Evolutionary conservation across 208 protist species (phyloP).

Genomic region (Leishmania major): DNA sequence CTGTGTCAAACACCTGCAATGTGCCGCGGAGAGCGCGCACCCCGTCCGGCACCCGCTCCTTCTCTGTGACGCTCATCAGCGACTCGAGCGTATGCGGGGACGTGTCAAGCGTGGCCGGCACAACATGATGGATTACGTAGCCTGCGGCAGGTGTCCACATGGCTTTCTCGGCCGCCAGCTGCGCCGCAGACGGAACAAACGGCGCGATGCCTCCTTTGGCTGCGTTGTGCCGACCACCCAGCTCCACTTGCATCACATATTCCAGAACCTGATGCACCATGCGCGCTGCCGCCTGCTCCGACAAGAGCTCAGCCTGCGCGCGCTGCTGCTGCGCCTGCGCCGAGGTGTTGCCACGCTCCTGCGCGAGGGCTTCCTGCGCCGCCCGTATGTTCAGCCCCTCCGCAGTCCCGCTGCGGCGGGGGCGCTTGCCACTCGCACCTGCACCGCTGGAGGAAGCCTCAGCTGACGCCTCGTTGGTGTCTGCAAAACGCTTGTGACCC

Average conservation of each 20-base stretch:
- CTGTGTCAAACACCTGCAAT: slow-evolving; percentile 47
- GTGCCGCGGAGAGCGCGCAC: slow-evolving; percentile 46
- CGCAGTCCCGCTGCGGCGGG: slow-evolving; percentile 20
- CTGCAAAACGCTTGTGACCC: slow-evolving; percentile 28
- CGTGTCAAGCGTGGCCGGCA: slow-evolving; percentile 19
- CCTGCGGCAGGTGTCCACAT: slow-evolving; percentile 32
- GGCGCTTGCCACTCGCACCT: slow-evolving; percentile 1
- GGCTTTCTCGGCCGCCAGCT: slow-evolving; percentile 46
- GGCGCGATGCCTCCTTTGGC: slow-evolving; percentile 32
- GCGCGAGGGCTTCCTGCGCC: slow-evolving; percentile 29
- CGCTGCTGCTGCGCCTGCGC: slow-evolving; percentile 25
- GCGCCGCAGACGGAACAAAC: slow-evolving; percentile 17
- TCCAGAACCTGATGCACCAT: slow-evolving; percentile 60
- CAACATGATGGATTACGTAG: slow-evolving; percentile 44
- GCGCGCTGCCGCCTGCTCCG: slow-evolving; percentile 33
- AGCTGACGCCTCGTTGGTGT: background rate
- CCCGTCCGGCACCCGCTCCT: slow-evolving; percentile 37
- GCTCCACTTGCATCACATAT: slow-evolving; percentile 59
- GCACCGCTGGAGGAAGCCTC: background rate
- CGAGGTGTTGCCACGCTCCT: slow-evolving; percentile 27
- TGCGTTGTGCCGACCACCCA: slow-evolving; percentile 69
- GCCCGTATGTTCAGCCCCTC: slow-evolving; percentile 34
- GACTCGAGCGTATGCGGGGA: slow-evolving; percentile 11
- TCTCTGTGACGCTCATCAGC: slow-evolving; percentile 31
- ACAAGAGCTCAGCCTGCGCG: slow-evolving; percentile 26